Percentiles rank a stretch among this genome's conserved stretches.
These are phyloP conservation scores for Fraxinus anomala DNA, from an alignment of 257 asterid species.

Conservation along the genomic window DNA sequence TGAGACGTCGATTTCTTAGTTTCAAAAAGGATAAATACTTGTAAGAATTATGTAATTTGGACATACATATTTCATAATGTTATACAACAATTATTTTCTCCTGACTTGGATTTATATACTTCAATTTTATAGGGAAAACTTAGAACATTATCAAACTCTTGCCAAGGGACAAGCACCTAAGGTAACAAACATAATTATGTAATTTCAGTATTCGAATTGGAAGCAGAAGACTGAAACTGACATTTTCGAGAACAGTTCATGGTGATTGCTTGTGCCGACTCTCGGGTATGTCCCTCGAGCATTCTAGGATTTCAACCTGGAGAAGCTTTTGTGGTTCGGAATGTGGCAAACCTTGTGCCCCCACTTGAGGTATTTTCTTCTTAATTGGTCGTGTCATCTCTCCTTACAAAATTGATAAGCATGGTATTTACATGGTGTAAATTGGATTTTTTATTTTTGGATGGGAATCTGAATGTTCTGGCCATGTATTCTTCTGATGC, in stretches of 20 bases:
- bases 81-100: background rate
- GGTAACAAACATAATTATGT: conserved; percentile 40
- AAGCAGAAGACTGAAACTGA: conserved; percentile 29
- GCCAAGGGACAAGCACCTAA: conserved; percentile 78
- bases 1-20: conserved; percentile 73
- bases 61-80: background rate
- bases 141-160: conserved; percentile 66
- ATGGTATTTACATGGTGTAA: background rate
- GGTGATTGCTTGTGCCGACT: conserved; percentile 99
- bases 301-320: conserved; percentile 94
- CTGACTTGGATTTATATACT: conserved; percentile 13
- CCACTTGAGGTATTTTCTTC: conserved; percentile 60
- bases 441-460: conserved; percentile 4
- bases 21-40: conserved; percentile 78
- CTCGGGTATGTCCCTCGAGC: conserved; percentile 93
- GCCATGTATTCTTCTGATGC: conserved; percentile 36
- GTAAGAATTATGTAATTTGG: conserved; percentile 45
- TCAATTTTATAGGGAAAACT: conserved; percentile 57
- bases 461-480: background rate
- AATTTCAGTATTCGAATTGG: background rate
- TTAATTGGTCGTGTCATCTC: background rate
- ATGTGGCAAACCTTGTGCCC: conserved; percentile 91
- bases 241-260: conserved; percentile 68
- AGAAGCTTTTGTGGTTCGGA: conserved; percentile 90
- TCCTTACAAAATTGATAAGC: conserved; percentile 14